These are phyloP conservation scores for Cystobasidium pallidum DNA, from an alignment of 1,284 basidiomycete species.

Conservation along the genomic window DNA sequence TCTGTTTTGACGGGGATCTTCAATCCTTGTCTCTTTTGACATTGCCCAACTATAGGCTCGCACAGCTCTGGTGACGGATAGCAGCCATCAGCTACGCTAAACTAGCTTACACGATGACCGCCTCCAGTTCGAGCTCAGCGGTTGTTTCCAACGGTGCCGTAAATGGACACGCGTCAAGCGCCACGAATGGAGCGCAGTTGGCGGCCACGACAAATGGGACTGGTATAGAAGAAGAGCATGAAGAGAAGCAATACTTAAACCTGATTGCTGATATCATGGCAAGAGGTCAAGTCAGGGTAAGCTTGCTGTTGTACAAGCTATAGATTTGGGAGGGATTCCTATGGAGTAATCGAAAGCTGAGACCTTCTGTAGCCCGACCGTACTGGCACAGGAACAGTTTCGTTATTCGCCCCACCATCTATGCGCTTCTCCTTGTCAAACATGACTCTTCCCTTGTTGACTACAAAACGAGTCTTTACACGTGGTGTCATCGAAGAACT, in stretches of 20 bases:
- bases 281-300: constrained; percentile 67
- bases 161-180: constrained; percentile 16
- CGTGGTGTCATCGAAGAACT: constrained; percentile 92
- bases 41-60: background rate
- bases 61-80: background rate
- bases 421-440: constrained; percentile 81
- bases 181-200: constrained; percentile 5
- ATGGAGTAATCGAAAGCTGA: too few species aligned
- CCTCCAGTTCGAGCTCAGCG: background rate
- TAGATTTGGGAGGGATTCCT: too few species aligned
- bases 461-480: constrained; percentile 91
- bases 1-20: background rate
- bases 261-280: constrained; percentile 76
- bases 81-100: background rate
- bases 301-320: background rate
- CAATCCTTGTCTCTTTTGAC: too few species aligned
- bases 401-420: constrained; percentile 84
- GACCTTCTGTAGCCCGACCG: constrained; percentile 66
- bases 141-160: background rate
- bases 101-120: background rate
- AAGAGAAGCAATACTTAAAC: constrained; percentile 83
- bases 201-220: constrained; percentile 5
- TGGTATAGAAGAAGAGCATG: constrained; percentile 53
- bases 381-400: constrained; percentile 87
- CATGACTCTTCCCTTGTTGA: constrained; percentile 79